Conservation (phyloP, 192 early-diverging fungal species). For the Thamnidium elegans region DNA sequence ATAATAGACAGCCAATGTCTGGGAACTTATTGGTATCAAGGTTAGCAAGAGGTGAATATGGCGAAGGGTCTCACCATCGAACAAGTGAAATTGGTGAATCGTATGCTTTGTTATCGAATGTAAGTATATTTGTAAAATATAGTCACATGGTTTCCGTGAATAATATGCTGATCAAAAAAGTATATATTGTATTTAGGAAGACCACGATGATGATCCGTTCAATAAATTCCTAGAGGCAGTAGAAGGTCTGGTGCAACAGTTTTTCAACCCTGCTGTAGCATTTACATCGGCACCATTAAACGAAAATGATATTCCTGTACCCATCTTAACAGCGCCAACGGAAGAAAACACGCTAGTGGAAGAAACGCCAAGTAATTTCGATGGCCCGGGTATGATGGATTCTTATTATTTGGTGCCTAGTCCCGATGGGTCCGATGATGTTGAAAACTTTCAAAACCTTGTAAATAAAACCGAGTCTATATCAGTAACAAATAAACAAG, state of each 20-base stretch:
- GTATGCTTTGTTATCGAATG: slow-evolving; percentile 28
- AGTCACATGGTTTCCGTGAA: too few species aligned
- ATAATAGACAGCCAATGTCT: neutral
- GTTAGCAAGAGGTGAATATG: neutral
- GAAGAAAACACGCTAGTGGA: neutral
- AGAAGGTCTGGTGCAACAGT: slow-evolving; percentile 68
- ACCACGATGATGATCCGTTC: slow-evolving; percentile 68
- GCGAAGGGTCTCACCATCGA: slow-evolving; percentile 9
- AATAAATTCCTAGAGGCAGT: slow-evolving; percentile 79
- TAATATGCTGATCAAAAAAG: neutral
- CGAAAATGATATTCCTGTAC: slow-evolving; percentile 33
- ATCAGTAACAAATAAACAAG: neutral
- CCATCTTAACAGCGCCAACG: neutral
- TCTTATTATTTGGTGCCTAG: slow-evolving; percentile 52
- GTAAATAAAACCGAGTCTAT: neutral
- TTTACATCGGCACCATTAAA: slow-evolving; percentile 59
- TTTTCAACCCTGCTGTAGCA: slow-evolving; percentile 62
- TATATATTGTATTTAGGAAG: slow-evolving; percentile 20
- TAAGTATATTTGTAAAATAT: neutral
- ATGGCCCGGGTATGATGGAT: slow-evolving; percentile 45
- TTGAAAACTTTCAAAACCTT: neutral
- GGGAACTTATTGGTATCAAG: slow-evolving; percentile 8
- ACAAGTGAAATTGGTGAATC: slow-evolving; percentile 28
- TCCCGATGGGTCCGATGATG: slow-evolving; percentile 12
- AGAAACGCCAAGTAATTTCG: neutral